Percentiles rank a stretch among this genome's conserved stretches.
Conservation (phyloP, 2,329 filamentous ascomycete species). For the Alternaria sp. region DNA sequence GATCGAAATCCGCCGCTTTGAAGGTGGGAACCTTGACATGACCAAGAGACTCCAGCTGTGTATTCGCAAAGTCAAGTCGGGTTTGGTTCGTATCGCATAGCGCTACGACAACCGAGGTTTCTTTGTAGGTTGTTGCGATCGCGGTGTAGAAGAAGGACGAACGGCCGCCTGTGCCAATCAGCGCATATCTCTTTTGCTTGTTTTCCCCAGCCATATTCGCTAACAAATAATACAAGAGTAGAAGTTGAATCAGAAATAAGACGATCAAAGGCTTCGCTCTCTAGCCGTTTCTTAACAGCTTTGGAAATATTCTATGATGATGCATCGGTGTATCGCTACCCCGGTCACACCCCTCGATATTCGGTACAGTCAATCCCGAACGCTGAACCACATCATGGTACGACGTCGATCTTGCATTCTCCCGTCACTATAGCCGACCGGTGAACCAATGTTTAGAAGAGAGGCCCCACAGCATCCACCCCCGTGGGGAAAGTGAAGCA, state of each 20-base stretch:
- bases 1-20: slow-evolving; percentile 61
- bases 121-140: slow-evolving; percentile 60
- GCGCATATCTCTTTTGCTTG: slow-evolving; percentile 53
- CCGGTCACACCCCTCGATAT: slow-evolving; percentile 7
- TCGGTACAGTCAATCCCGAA: slow-evolving; percentile 18
- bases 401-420: slow-evolving; percentile 13
- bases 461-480: slow-evolving; percentile 8
- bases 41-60: slow-evolving; percentile 55
- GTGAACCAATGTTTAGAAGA: not conserved
- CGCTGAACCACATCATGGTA: not conserved
- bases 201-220: slow-evolving; percentile 15
- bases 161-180: slow-evolving; percentile 65
- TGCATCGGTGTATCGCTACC: slow-evolving; percentile 13
- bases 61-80: slow-evolving; percentile 64
- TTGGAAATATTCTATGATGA: slow-evolving; percentile 2
- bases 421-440: not conserved
- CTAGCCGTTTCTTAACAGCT: slow-evolving; percentile 9
- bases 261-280: not conserved
- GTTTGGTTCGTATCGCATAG: slow-evolving; percentile 68
- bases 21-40: slow-evolving; percentile 61
- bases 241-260: not conserved
- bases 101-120: slow-evolving; percentile 60
- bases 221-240: not conserved
- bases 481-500: slow-evolving; percentile 12
- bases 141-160: slow-evolving; percentile 68